These are phyloP conservation scores for Trichocomaceae sp. DNA, from an alignment of 2,329 filamentous ascomycete genomes.

Conservation along the genomic window DNA sequence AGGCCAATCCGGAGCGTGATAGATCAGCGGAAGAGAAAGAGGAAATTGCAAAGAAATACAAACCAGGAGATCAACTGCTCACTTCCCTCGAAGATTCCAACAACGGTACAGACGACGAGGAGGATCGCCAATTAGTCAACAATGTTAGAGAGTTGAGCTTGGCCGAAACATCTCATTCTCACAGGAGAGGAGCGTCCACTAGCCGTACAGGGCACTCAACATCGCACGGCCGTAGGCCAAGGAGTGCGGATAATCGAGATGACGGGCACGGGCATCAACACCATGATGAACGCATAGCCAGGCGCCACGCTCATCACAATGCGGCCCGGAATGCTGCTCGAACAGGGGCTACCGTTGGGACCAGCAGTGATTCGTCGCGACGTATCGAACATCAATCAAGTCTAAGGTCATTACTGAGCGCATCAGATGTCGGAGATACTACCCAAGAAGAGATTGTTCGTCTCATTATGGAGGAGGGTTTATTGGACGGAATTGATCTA, in stretches of 20 bases:
- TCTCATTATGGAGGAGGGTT: slow-evolving; percentile 79
- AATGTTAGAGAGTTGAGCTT: slow-evolving; percentile 69
- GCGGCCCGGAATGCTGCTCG: slow-evolving; percentile 15
- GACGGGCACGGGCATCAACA: slow-evolving; percentile 31
- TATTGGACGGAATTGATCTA: slow-evolving; percentile 81
- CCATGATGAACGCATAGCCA: slow-evolving; percentile 28
- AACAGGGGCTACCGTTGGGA: slow-evolving; percentile 22
- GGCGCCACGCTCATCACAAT: slow-evolving; percentile 23
- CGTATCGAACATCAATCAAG: slow-evolving; percentile 86
- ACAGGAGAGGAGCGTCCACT: slow-evolving; percentile 22
- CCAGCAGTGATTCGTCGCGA: slow-evolving; percentile 37
- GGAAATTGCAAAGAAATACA: slow-evolving; percentile 70
- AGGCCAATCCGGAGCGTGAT: slow-evolving; percentile 68
- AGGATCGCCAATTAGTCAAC: slow-evolving; percentile 65
- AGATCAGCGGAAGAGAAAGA: slow-evolving; percentile 66
- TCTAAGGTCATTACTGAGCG: slow-evolving; percentile 73
- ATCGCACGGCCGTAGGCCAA: slow-evolving; percentile 22
- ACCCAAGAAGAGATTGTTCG: slow-evolving; percentile 83
- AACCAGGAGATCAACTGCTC: slow-evolving; percentile 72
- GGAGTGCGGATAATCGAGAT: slow-evolving; percentile 34
- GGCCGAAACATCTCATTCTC: slow-evolving; percentile 34
- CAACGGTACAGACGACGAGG: slow-evolving; percentile 49
- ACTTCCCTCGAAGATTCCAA: slow-evolving; percentile 44
- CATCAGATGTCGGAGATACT: slow-evolving; percentile 62
- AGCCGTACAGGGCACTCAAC: slow-evolving; percentile 17